Evolutionary conservation across 805 yeast species (phyloP).

Genomic region (Starmerella gropengiesseri): DNA sequence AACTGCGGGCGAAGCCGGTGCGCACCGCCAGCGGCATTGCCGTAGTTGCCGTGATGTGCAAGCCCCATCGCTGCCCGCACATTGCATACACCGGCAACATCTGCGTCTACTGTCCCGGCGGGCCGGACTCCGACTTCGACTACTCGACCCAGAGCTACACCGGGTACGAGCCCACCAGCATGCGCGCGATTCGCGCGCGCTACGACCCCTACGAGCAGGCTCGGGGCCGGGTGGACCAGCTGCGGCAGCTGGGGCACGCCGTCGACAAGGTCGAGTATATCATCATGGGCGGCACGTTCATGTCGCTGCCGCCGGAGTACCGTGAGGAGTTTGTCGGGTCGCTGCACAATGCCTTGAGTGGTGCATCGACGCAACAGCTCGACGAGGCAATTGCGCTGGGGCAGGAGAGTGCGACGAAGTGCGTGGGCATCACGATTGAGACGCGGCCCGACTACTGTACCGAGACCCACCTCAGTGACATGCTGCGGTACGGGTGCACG

Average conservation of each 20-base stretch:
- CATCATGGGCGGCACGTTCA: conserved; percentile 98
- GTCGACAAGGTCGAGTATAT: conserved; percentile 96
- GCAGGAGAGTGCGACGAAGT: conserved; percentile 88
- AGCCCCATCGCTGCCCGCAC: conserved; percentile 98
- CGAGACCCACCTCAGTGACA: conserved; percentile 85
- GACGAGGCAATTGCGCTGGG: conserved; percentile 87
- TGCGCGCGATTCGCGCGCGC: conserved; percentile 98
- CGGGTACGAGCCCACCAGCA: conserved; percentile 96
- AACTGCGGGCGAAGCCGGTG: conserved; percentile 95
- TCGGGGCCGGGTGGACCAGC: conserved; percentile 91
- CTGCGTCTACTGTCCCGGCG: conserved; percentile 97
- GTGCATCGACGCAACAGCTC: conserved; percentile 73
- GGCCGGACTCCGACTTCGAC: conserved; percentile 96
- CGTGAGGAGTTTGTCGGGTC: conserved; percentile 82
- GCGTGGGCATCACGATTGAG: conserved; percentile 97
- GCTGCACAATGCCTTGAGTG: conserved; percentile 89
- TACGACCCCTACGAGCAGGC: conserved; percentile 99
- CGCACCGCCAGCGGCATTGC: conserved; percentile 98
- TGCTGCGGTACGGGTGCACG: conserved; percentile 94
- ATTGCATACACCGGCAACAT: conserved; percentile 98
- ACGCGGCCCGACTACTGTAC: conserved; percentile 98
- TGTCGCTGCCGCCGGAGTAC: conserved; percentile 84
- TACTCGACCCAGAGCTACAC: conserved; percentile 97
- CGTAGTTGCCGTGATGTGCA: conserved; percentile 98
- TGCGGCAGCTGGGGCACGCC: conserved; percentile 88